These are phyloP conservation scores for Lasiosphaeriaceae sp. DNA, from an alignment of 495 filamentous ascomycete genomes.

Conservation along the genomic window DNA sequence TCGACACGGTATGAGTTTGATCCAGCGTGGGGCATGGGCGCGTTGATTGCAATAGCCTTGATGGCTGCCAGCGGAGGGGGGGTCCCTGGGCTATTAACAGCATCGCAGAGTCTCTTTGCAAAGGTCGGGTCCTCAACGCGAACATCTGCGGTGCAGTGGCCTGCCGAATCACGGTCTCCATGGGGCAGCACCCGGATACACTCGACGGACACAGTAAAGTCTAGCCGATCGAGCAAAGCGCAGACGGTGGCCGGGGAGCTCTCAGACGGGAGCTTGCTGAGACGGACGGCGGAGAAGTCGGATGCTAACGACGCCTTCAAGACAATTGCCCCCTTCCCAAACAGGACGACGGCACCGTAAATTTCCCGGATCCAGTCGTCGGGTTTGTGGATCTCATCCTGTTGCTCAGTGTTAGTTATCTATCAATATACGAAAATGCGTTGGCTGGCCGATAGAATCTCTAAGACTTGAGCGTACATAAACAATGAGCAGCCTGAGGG, in stretches of 20 bases:
- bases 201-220: constrained; percentile 7
- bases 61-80: background rate
- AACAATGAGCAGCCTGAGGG: background rate
- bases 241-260: constrained; percentile 15
- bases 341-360: constrained; percentile 23
- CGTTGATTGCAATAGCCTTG: constrained; percentile 11
- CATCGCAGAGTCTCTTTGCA: constrained; percentile 9
- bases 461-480: background rate
- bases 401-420: background rate
- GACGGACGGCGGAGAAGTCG: constrained; percentile 29
- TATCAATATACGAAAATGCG: background rate
- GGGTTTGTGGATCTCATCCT: too few relatives aligned
- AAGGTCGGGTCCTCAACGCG: constrained; percentile 23
- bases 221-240: constrained; percentile 9
- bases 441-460: background rate
- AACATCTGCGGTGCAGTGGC: constrained; percentile 16
- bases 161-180: constrained; percentile 4
- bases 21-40: constrained; percentile 15
- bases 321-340: constrained; percentile 25
- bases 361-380: constrained; percentile 20
- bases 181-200: too few relatives aligned
- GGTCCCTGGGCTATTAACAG: background rate
- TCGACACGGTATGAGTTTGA: constrained; percentile 23
- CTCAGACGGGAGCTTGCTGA: constrained; percentile 19
- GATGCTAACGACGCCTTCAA: constrained; percentile 18